These are phyloP conservation scores for Aspergillus cavernicola DNA, from an alignment of 495 filamentous ascomycete genomes.

Conservation along the genomic window DNA sequence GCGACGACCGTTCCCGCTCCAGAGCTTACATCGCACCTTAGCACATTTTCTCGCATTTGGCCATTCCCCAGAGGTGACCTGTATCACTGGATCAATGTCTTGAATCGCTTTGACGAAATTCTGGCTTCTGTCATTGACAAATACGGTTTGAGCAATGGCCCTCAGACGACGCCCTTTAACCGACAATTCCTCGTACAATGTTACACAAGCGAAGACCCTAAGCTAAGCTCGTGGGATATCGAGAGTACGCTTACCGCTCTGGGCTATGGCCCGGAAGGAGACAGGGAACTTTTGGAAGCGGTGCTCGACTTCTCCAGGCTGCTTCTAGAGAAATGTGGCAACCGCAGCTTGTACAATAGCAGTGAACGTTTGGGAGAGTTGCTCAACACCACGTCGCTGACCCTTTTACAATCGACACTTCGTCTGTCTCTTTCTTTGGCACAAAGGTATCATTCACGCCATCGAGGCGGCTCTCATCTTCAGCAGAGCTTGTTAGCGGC, in stretches of 20 bases:
- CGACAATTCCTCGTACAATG: constrained; percentile 59
- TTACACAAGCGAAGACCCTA: constrained; percentile 37
- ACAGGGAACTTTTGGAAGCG: constrained; percentile 71
- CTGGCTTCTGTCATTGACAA: constrained; percentile 75
- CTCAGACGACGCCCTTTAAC: constrained; percentile 72
- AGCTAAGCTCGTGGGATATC: constrained; percentile 44
- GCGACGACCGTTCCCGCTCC: constrained; percentile 66
- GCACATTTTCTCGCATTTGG: constrained; percentile 82
- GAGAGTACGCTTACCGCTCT: constrained; percentile 51
- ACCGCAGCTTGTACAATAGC: constrained; percentile 92
- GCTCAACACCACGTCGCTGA: constrained; percentile 78
- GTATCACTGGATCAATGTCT: constrained; percentile 94
- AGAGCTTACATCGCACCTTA: constrained; percentile 71
- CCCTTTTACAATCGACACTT: constrained; percentile 70
- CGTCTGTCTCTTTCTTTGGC: constrained; percentile 77
- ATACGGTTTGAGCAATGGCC: constrained; percentile 76
- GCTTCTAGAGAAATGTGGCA: constrained; percentile 91
- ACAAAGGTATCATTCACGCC: constrained; percentile 84
- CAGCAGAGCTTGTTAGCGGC: constrained; percentile 70
- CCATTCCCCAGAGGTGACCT: constrained; percentile 95
- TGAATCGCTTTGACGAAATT: constrained; percentile 91
- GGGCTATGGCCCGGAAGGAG: constrained; percentile 68
- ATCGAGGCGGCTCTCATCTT: constrained; percentile 62
- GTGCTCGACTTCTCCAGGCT: constrained; percentile 81
- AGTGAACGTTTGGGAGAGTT: constrained; percentile 83